Evolutionary conservation across 495 filamentous ascomycete genomes (phyloP), one percentile per base, ranked within the genome.

Genomic region (Coniosporium apollinis): DNA sequence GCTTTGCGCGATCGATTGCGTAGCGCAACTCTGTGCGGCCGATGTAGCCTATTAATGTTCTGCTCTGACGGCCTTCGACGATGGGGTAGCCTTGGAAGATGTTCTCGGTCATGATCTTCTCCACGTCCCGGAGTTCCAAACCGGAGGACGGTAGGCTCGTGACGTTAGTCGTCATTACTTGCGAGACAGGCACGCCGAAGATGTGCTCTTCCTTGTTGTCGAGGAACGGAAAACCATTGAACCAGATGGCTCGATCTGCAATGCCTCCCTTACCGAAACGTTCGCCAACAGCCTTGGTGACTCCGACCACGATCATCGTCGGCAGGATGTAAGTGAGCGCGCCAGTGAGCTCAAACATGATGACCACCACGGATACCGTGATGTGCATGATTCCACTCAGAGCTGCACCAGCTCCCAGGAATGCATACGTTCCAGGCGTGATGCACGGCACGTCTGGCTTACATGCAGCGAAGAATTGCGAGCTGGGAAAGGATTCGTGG

Each of bases 371-470:
- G 0, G 87, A 92, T 16, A 96, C 79, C 0, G 86, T 93, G 48
- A 96, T 79, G 53, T 94, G 86, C 86, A 94, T 96, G 47, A 96
- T 93, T 5, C 87, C 87, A 58, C 81, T 89, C n/a, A 96, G 68
- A 0, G 87, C 83, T n/a, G 87, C 86, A 3, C 72, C 87, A 4
- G 87, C 87, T 13, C 87, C 87, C 3, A 96, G 66, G 46, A 96
- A 94, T 21, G 87, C 87, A 44, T 96, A 96, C 11, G 87, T 94
- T 2, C 87, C 87, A 1, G 87, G 87, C 5, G 87, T 96, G 42
- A 96, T 94, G 51, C 87, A 96, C 10, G 83, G 82, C n/a, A 86
- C 76, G 44, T 94, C 87, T 11, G 86, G 85, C 45, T 80, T 64
- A 47, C 87, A 96, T 10, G 80, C 69, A 3, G 83, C 61, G 51